Evolutionary conservation across 2,329 filamentous ascomycete genomes (phyloP), one percentile per base, ranked within the genome.

Genomic region (Aspergillus sp.): DNA sequence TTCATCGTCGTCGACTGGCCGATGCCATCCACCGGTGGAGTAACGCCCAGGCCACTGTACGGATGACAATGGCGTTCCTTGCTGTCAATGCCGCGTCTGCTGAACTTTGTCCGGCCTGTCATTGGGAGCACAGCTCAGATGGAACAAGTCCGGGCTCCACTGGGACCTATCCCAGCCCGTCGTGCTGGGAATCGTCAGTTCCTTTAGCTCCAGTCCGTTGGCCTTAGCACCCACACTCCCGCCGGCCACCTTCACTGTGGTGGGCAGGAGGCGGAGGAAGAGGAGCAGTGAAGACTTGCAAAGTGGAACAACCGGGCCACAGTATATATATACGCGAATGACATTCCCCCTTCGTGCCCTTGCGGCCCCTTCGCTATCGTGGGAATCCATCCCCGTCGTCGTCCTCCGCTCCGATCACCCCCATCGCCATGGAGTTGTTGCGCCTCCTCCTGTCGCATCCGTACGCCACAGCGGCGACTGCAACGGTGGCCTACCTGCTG

Each of bases 361-460:
- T 17, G 40, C 25, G 25, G 25, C 25, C 25, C 25, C 25, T 10
- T 29, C 25, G 25, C 9, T 29, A 29, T 29, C 25, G 25, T 29
- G 32, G 14, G 52, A 43, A 32, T 43, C 23, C 6, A 10, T n/a
- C 34, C 14, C 34, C 49, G n/a, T 20, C 34, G 17, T 25, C 20
- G 16, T 42, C 16, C 19, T 13, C 10, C 40, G 14, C 19, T 42
- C 5, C 11, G 11, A 20, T 48, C 19, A 11, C 25, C 25, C 10
- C 41, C n/a, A 14, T 34, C 32, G 23, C 36, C 34, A 52, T 52
- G 45, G 45, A 49, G 49, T 36, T 49, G 42, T 32, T 55, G 13
- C 31, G 20, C 13, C 32, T 55, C n/a, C 36, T 55, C 4, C 32
- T 52, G 19, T 23, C 38, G 11, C 34, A 55, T 36, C 49, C 53